Evolutionary conservation across 306 rosid genomes (phyloP).

Genomic region (Cercis canadensis): DNA sequence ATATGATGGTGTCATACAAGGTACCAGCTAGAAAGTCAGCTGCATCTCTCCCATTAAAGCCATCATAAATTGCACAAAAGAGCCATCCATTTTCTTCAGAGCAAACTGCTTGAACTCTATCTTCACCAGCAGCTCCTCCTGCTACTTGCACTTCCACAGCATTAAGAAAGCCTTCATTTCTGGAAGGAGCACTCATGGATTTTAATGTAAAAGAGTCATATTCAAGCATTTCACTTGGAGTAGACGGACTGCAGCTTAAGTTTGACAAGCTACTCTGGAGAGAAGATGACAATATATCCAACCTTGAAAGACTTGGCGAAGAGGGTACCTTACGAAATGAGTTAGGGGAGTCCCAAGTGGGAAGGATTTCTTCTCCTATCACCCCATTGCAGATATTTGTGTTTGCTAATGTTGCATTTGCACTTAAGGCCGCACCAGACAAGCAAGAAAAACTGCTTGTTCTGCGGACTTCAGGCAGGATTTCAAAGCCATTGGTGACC

Average conservation of each 20-base stretch:
- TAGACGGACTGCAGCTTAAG: slow-evolving; percentile 92
- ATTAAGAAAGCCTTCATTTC: slow-evolving; percentile 74
- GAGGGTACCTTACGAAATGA: slow-evolving; percentile 89
- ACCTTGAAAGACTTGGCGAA: slow-evolving; percentile 73
- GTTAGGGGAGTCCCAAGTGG: slow-evolving; percentile 92
- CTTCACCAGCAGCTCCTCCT: slow-evolving; percentile 99
- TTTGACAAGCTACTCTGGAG: slow-evolving; percentile 79
- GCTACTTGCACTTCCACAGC: slow-evolving; percentile 90
- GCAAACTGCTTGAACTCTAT: slow-evolving; percentile 98
- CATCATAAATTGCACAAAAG: slow-evolving; percentile 93
- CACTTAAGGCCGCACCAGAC: slow-evolving; percentile 98
- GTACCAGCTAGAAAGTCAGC: slow-evolving; percentile 97
- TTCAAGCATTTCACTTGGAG: slow-evolving; percentile 60
- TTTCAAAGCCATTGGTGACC: slow-evolving; percentile 46
- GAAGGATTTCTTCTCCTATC: slow-evolving; percentile 96
- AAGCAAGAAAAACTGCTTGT: slow-evolving; percentile 94
- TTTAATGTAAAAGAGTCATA: slow-evolving; percentile 62
- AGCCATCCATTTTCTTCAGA: slow-evolving; percentile 99
- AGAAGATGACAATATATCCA: slow-evolving; percentile 85
- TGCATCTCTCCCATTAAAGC: slow-evolving; percentile 97
- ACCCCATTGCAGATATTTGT: slow-evolving; percentile 97
- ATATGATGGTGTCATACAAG: slow-evolving; percentile 74
- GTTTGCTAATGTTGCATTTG: slow-evolving; percentile 95
- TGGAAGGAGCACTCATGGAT: slow-evolving; percentile 72
- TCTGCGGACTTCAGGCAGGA: slow-evolving; percentile 60